Base-by-base conservation (phyloP, 2,329 filamentous ascomycete species). In the Fusarium clavum region DNA sequence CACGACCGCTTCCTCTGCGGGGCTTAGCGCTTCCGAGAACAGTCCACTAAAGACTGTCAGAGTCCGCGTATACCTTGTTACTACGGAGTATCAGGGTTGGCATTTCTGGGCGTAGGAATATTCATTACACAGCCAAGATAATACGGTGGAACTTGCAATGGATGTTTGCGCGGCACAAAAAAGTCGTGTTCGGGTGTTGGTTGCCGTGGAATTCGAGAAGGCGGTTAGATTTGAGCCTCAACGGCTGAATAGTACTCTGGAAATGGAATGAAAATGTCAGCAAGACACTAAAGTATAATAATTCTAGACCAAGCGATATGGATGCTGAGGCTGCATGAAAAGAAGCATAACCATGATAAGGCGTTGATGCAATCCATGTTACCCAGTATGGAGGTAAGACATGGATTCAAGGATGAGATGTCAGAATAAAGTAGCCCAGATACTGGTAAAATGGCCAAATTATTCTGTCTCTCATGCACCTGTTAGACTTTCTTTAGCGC, bases 101-200 rank as follows among this genome's bases (percentile, higher is more conserved):
- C 59, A 51, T 54, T 64, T 60, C 63, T 65, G 24, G 63, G 61
- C 63, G 25, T 10, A 25, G 46, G 30, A 25, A 30, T 29, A 51
- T 51, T 53, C 16, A 67, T 67, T 55, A 55, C 44, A 67, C 57
- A 40, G 67, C 54, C 67, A 70, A 67, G 67, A 67, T 40, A 20
- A 52, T 11, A 52, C 12, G 12, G 48, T 25, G 29, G 47, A 22
- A 24, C 30, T 32, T 24, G 41, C 18, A 38, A 38, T 4, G 34
- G 6, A 38, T 44, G 41, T 47, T 34, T 47, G 47, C 20, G 29
- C 46, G 22, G 40, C 47, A 20, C 49, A 54, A 59, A 54, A 49
- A 20, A 61, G 30, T 41, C 47, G 30, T 25, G 24, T 44, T 54
- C 67, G 63, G 67, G 22, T 53, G 57, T 13, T 47, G 30, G 22